These are phyloP conservation scores for Penicillium sp. DNA, from an alignment of 2,329 filamentous ascomycete genomes.

Conservation along the genomic window DNA sequence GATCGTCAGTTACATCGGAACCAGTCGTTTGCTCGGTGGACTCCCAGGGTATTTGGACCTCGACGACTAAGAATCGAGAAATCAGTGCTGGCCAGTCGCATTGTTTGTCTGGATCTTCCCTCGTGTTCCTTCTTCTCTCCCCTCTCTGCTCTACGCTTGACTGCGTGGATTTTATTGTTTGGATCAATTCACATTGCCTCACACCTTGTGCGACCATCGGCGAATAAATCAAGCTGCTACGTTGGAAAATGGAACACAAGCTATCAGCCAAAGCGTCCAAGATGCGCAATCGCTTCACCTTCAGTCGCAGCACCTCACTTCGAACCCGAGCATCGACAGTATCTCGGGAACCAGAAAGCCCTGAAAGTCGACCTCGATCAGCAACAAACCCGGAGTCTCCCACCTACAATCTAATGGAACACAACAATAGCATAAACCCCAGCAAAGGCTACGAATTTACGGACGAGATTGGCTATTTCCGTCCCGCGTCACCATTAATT, in stretches of 20 bases:
- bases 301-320: constrained; percentile 9
- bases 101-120: constrained; percentile 4
- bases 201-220: not conserved
- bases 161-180: too few species aligned
- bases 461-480: constrained; percentile 35
- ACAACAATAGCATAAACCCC: constrained; percentile 17
- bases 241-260: constrained; percentile 21
- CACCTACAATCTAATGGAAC: constrained; percentile 1
- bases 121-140: not conserved
- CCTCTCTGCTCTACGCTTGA: not conserved
- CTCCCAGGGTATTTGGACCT: not conserved
- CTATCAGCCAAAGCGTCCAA: constrained; percentile 21
- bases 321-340: constrained; percentile 13
- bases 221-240: not conserved
- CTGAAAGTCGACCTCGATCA: constrained; percentile 18
- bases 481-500: constrained; percentile 35
- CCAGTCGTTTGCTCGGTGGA: not conserved
- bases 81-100: constrained; percentile 6
- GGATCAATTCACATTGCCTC: too few species aligned
- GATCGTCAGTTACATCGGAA: not conserved
- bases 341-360: constrained; percentile 3
- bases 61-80: not conserved
- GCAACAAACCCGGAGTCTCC: constrained; percentile 16
- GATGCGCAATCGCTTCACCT: constrained; percentile 24
- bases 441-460: constrained; percentile 35